Evolutionary conservation across 371 early-diverging fungal genomes (phyloP).

Genomic region (Coemansia sp.): DNA sequence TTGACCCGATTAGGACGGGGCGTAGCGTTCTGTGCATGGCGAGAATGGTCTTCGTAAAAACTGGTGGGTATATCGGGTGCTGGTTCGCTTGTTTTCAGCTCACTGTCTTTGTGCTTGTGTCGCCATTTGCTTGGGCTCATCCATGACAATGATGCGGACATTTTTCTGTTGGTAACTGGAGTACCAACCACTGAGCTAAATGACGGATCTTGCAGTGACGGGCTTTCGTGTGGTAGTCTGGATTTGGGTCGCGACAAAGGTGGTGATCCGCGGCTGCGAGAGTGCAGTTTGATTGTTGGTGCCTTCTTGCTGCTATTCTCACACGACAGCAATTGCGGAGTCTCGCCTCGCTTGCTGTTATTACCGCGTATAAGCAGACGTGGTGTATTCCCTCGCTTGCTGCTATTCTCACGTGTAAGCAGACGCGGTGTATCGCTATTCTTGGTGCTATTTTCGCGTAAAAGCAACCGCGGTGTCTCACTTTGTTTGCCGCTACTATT

Average conservation of each 20-base stretch:
- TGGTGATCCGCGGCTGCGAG: not conserved
- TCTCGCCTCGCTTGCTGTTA: not conserved
- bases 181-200: not conserved
- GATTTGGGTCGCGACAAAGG: not conserved
- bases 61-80: not conserved
- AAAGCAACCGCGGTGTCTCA: not conserved
- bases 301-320: not conserved
- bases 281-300: not conserved
- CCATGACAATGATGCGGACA: conserved; percentile 5
- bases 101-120: not conserved
- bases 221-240: not conserved
- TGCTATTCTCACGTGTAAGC: too few species aligned
- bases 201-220: not conserved
- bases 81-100: conserved; percentile 4
- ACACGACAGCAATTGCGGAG: not conserved
- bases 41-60: not conserved
- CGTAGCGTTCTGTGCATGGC: not conserved
- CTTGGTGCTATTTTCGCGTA: too few species aligned
- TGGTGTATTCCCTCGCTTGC: too few species aligned
- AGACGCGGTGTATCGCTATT: too few species aligned
- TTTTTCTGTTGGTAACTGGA: not conserved
- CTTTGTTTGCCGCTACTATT: too few species aligned
- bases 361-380: not conserved
- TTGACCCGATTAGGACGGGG: conserved; percentile 3
- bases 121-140: conserved; percentile 8